phyloP scores from a whole-genome alignment of 2,329 filamentous ascomycete species.

The Fusarium abutilonis region DNA sequence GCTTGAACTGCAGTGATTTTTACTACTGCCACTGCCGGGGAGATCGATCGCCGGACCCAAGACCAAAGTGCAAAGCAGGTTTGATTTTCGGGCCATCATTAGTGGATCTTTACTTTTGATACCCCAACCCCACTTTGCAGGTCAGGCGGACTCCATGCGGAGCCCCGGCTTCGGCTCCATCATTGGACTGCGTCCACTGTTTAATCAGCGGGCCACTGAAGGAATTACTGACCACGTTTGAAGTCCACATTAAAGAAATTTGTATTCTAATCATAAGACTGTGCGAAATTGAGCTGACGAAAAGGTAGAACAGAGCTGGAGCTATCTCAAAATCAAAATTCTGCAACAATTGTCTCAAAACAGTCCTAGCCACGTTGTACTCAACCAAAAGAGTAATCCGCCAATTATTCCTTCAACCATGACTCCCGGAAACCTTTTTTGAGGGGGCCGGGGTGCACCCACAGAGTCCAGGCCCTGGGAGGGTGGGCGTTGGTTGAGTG shows the following conservation, averaged over 20 bases:
- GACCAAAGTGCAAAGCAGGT: slow-evolving; percentile 21
- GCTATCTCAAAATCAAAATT: background rate
- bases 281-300: slow-evolving; percentile 20
- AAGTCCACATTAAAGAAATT: slow-evolving; percentile 24
- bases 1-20: background rate
- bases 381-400: slow-evolving; percentile 28
- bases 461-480: slow-evolving; percentile 22
- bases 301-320: background rate
- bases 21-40: slow-evolving; percentile 17
- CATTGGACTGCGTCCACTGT: slow-evolving; percentile 17
- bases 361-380: slow-evolving; percentile 4
- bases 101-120: slow-evolving; percentile 30
- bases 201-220: slow-evolving; percentile 30
- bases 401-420: slow-evolving; percentile 18
- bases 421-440: slow-evolving; percentile 34
- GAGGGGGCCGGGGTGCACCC: slow-evolving; percentile 13
- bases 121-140: slow-evolving; percentile 44
- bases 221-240: slow-evolving; percentile 15
- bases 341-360: background rate
- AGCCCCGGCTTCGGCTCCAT: slow-evolving; percentile 39
- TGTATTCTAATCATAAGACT: slow-evolving; percentile 16
- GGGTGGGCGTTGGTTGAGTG: slow-evolving; percentile 21
- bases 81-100: slow-evolving; percentile 34
- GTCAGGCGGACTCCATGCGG: slow-evolving; percentile 42
- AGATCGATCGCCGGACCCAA: slow-evolving; percentile 39